Evolutionary conservation across 2,329 filamentous ascomycete genomes (phyloP), one percentile per base, ranked within the genome.

Genomic region (Xylariaceae sp.): DNA sequence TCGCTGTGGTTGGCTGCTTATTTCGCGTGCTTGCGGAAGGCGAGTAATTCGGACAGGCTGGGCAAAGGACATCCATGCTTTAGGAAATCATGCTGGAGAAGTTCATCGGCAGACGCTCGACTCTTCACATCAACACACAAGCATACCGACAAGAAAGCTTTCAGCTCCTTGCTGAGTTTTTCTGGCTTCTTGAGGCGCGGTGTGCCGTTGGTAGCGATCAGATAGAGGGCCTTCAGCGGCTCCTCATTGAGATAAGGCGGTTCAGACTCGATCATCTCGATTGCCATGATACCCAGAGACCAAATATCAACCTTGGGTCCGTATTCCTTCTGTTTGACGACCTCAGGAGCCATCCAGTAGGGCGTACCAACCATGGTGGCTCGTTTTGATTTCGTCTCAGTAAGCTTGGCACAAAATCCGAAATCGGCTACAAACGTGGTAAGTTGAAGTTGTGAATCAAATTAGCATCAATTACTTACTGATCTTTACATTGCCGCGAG

Each of bases 331-430:
- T 97, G 93, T 74, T 97, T 97, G 65, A 98, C 93, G 36, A 98
- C 93, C 69, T 98, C 93, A 29, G 93, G 93, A 7, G 93, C 93
- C 93, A 98, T 98, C 93, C 93, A 98, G 76, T 97, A 98, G 14
- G 93, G 93, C 25, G 93, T 98, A 54, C 93, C 93, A 44, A 98
- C 93, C 93, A 98, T 97, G 47, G 93, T 98, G 35, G 92, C 91
- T 67, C 93, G 91, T 77, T 98, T 97, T 59, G 82, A 93, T 71
- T 95, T 95, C 54, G 90, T 85, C 65, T 97, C 93, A 27, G 92
- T 97, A 51, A 98, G 86, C 74, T 97, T 97, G 66, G 93, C 93
- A 66, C 91, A 97, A 79, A 98, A 97, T 56, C 93, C 93, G 64
- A 98, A 98, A 80, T 98, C 93, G 58, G 93, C 91, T 93, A 61